Conservation (phyloP, 2,329 filamentous ascomycete species). For the Ilyonectria mors-panacis region DNA sequence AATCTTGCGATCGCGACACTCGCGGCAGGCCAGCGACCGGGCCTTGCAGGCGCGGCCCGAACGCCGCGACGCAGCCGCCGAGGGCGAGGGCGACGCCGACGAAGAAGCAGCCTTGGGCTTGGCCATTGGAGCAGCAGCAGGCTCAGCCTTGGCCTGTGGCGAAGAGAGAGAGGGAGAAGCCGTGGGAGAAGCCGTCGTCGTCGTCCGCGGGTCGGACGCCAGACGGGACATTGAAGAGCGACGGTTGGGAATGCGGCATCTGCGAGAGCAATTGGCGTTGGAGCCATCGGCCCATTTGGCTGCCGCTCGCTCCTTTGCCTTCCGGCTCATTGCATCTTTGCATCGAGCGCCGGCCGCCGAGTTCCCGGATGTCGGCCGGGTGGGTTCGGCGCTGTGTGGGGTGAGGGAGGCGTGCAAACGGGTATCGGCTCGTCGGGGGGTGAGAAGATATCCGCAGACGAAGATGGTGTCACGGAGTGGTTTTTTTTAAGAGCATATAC, state of each 20-base stretch:
- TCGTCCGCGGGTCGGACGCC: neutral
- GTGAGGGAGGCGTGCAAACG: conserved; percentile 9
- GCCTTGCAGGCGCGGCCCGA: conserved; percentile 47
- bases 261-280: too few species aligned
- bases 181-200: too few species aligned
- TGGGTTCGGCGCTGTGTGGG: conserved; percentile 14
- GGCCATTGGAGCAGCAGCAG: conserved; percentile 8
- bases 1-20: conserved; percentile 50
- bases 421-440: conserved; percentile 31
- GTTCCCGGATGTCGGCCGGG: conserved; percentile 26
- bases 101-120: conserved; percentile 13
- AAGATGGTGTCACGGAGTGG: neutral
- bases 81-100: conserved; percentile 2
- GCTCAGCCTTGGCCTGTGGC: neutral
- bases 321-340: conserved; percentile 3
- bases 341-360: conserved; percentile 9
- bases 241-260: neutral
- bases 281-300: neutral
- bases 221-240: neutral
- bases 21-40: conserved; percentile 47
- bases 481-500: neutral
- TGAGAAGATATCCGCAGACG: neutral
- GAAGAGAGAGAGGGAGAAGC: neutral
- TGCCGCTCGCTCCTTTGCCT: neutral
- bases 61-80: conserved; percentile 35